Percentiles rank a stretch among this genome's conserved stretches.
phyloP scores from a whole-genome alignment of 805 yeast genomes.

The Kluyveromyces dobzhanskii region DNA sequence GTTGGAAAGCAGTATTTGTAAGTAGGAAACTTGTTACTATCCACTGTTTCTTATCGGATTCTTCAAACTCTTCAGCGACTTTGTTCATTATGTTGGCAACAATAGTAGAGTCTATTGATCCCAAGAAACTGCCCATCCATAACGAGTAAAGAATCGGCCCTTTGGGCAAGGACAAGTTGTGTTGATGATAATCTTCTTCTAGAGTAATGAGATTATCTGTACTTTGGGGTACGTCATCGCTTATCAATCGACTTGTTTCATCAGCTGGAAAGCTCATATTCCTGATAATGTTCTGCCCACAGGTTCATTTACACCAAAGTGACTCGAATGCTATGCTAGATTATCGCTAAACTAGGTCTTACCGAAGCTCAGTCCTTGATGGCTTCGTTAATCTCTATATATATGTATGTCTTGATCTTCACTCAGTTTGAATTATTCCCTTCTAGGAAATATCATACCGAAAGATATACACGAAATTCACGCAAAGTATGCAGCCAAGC shows the following conservation, averaged over 20 bases:
- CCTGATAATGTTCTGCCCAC: no score
- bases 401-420: no score
- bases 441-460: no score
- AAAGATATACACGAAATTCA: no score
- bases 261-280: neutral
- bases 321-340: no score
- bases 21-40: constrained; percentile 56
- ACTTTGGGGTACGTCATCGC: constrained; percentile 2
- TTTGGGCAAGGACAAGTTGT: constrained; percentile 23
- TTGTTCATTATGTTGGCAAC: constrained; percentile 42
- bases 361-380: no score
- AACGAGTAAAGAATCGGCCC: constrained; percentile 30
- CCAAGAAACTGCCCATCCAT: constrained; percentile 40
- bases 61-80: constrained; percentile 41
- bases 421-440: no score
- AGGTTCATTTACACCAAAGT: no score
- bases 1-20: constrained; percentile 62
- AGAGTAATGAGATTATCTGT: constrained; percentile 2
- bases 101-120: constrained; percentile 40
- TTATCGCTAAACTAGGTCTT: no score
- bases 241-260: constrained; percentile 3
- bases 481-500: no score
- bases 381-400: no score
- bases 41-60: constrained; percentile 47
- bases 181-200: constrained; percentile 20